phyloP scores from a whole-genome alignment of 2,329 filamentous ascomycete species.

The Didymella pinodella region DNA sequence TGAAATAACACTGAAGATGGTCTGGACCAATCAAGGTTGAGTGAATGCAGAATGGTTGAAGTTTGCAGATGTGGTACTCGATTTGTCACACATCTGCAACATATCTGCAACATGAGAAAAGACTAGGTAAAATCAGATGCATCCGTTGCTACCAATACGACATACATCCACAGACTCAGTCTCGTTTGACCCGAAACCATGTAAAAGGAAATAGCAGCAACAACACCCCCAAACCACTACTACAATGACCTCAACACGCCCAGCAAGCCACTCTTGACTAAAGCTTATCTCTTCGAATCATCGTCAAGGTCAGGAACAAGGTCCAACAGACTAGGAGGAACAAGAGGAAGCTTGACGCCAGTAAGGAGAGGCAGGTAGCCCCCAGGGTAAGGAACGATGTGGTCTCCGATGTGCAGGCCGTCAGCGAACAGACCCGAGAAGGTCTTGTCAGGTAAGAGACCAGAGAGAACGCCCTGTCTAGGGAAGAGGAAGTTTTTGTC shows the following conservation, averaged over 20 bases:
- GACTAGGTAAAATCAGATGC: background rate
- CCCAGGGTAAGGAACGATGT: slow-evolving; percentile 26
- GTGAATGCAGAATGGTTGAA: no score
- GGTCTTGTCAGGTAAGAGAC: slow-evolving; percentile 22
- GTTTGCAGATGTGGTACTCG: no score
- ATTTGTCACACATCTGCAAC: no score
- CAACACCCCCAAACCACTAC: background rate
- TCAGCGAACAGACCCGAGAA: slow-evolving; percentile 26
- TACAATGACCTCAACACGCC: background rate
- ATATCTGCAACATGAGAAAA: background rate
- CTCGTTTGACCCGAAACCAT: slow-evolving; percentile 1
- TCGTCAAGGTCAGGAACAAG: background rate
- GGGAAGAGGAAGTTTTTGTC: slow-evolving; percentile 27
- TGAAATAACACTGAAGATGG: no score
- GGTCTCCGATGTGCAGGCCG: slow-evolving; percentile 28
- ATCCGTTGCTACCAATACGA: slow-evolving; percentile 4
- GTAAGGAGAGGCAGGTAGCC: slow-evolving; percentile 14
- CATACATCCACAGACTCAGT: slow-evolving; percentile 1
- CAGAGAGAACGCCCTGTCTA: slow-evolving; percentile 20
- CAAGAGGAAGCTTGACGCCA: slow-evolving; percentile 14
- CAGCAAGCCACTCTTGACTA: background rate
- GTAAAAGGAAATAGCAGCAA: background rate
- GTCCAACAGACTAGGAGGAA: slow-evolving; percentile 12
- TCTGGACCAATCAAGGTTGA: no score
- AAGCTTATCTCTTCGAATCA: slow-evolving; percentile 1